phyloP scores from a whole-genome alignment of 2,329 filamentous ascomycete species.

The Neodidymelliopsis sp. region DNA sequence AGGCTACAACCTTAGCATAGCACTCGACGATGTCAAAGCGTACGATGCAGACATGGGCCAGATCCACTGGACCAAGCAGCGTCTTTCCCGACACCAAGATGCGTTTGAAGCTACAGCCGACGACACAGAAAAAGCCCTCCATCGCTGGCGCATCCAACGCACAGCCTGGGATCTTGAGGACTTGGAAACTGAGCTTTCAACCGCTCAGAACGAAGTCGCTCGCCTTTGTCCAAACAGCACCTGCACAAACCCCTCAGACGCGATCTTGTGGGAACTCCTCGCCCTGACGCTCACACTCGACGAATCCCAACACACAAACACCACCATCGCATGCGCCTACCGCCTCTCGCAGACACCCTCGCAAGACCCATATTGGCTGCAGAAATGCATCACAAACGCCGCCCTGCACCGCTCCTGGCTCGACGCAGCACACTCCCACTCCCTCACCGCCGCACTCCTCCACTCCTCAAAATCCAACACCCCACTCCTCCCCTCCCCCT shows the following conservation, averaged over 20 bases:
- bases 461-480: conserved; percentile 7
- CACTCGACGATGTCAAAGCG: background rate
- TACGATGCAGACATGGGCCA: background rate
- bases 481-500: conserved; percentile 7
- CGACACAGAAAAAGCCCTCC: background rate
- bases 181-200: conserved; percentile 4
- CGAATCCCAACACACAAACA: conserved; percentile 6
- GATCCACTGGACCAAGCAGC: background rate
- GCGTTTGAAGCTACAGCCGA: background rate
- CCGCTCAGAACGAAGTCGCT: conserved; percentile 6
- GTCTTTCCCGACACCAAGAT: background rate
- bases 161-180: conserved; percentile 6
- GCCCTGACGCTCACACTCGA: conserved; percentile 9
- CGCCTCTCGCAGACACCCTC: background rate
- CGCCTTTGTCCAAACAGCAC: conserved; percentile 7
- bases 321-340: background rate
- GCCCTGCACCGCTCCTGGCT: conserved; percentile 7
- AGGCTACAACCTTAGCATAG: conserved; percentile 1
- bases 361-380: conserved; percentile 5
- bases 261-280: conserved; percentile 20
- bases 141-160: conserved; percentile 4
- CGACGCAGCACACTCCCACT: conserved; percentile 15
- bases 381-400: conserved; percentile 13
- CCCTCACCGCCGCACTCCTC: conserved; percentile 9
- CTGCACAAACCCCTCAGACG: conserved; percentile 12